These are phyloP conservation scores for Protomyces inouyei DNA, from an alignment of 1,139 yeast genomes.

Conservation along the genomic window DNA sequence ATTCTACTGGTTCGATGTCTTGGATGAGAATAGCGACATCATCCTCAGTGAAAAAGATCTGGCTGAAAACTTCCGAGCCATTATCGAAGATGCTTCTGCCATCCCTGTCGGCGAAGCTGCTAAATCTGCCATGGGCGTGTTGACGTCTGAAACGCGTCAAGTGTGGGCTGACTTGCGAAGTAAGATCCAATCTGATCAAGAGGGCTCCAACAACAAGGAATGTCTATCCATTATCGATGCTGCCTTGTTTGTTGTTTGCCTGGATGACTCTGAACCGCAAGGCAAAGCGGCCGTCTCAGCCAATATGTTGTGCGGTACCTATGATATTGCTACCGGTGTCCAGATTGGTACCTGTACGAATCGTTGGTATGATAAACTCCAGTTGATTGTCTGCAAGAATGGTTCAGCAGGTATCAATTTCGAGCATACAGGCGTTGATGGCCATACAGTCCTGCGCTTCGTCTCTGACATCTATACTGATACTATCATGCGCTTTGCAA, in stretches of 20 bases:
- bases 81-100: conserved; percentile 62
- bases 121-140: conserved; percentile 77
- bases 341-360: conserved; percentile 93
- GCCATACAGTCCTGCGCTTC: conserved; percentile 83
- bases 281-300: conserved; percentile 66
- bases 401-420: conserved; percentile 92
- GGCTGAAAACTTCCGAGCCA: conserved; percentile 67
- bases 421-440: conserved; percentile 94
- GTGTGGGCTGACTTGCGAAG: conserved; percentile 75
- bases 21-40: conserved; percentile 65
- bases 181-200: conserved; percentile 30
- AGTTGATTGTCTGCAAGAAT: conserved; percentile 80
- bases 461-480: conserved; percentile 90
- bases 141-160: conserved; percentile 82
- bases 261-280: conserved; percentile 69
- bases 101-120: conserved; percentile 65
- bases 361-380: conserved; percentile 91
- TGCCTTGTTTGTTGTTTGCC: conserved; percentile 73
- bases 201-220: conserved; percentile 43
- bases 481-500: conserved; percentile 80
- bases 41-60: conserved; percentile 69
- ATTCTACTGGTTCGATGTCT: conserved; percentile 89
- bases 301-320: conserved; percentile 81
- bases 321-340: conserved; percentile 72
- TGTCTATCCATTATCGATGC: conserved; percentile 70